Conservation (phyloP, 768 basidiomycete species). For the Lentinula edodes region DNA sequence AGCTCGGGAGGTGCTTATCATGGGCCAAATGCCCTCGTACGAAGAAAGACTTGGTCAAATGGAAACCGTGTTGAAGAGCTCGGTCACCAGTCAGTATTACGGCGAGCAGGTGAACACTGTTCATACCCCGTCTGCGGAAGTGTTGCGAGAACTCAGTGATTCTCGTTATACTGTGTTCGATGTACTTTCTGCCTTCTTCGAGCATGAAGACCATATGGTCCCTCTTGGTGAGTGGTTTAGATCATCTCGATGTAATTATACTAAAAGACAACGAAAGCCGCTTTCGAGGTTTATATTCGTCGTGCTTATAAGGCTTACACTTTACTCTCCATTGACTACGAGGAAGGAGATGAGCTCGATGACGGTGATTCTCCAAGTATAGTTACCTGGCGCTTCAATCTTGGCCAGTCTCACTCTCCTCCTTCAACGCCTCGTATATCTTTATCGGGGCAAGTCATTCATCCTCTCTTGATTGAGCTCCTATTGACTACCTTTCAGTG, state of each 20-base stretch:
- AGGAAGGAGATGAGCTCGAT: slow-evolving; percentile 82
- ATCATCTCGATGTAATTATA: background rate
- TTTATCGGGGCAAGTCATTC: slow-evolving; percentile 31
- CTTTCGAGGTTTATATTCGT: slow-evolving; percentile 93
- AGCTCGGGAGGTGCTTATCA: slow-evolving; percentile 94
- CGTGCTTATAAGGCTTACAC: slow-evolving; percentile 95
- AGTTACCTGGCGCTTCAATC: slow-evolving; percentile 93
- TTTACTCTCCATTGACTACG: slow-evolving; percentile 87
- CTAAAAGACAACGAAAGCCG: slow-evolving; percentile 45
- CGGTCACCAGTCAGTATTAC: slow-evolving; percentile 84
- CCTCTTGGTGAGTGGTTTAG: slow-evolving; percentile 55
- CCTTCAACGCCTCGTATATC: slow-evolving; percentile 74
- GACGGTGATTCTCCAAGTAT: slow-evolving; percentile 78
- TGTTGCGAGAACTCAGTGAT: slow-evolving; percentile 90
- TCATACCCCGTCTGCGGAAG: slow-evolving; percentile 75
- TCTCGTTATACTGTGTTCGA: slow-evolving; percentile 97
- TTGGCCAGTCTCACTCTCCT: slow-evolving; percentile 82
- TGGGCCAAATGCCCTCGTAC: slow-evolving; percentile 94
- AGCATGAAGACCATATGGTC: slow-evolving; percentile 78
- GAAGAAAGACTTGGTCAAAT: slow-evolving; percentile 93
- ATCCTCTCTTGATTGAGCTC: background rate
- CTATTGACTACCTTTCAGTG: slow-evolving; percentile 26
- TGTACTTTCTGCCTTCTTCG: slow-evolving; percentile 94
- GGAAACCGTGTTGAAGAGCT: slow-evolving; percentile 87
- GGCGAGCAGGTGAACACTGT: slow-evolving; percentile 55